These are phyloP conservation scores for Geopyxis carbonaria DNA, from an alignment of 495 filamentous ascomycete genomes.

Conservation along the genomic window DNA sequence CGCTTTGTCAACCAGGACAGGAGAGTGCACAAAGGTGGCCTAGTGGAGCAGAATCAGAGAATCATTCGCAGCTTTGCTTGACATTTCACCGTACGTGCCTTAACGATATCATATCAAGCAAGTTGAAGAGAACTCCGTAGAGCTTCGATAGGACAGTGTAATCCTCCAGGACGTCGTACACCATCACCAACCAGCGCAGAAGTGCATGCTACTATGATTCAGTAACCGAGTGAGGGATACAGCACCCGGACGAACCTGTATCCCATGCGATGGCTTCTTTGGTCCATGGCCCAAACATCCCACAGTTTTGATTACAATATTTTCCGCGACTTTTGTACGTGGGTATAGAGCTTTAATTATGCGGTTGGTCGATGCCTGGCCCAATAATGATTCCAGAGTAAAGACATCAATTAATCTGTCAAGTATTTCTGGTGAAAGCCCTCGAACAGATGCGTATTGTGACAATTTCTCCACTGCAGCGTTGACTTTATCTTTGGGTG, in stretches of 20 bases:
- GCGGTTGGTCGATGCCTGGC: slow-evolving; percentile 48
- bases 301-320: slow-evolving; percentile 48
- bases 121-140: slow-evolving; percentile 66
- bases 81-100: slow-evolving; percentile 28
- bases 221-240: neutral
- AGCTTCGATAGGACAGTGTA: slow-evolving; percentile 45
- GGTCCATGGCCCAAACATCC: slow-evolving; percentile 62
- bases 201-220: slow-evolving; percentile 34
- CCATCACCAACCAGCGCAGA: slow-evolving; percentile 64
- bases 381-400: slow-evolving; percentile 62
- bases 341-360: slow-evolving; percentile 66
- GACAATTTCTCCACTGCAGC: slow-evolving; percentile 19
- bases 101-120: slow-evolving; percentile 64
- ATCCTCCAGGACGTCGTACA: slow-evolving; percentile 57
- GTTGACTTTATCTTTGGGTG: slow-evolving; percentile 14
- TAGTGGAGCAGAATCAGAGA: slow-evolving; percentile 26
- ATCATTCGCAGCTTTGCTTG: neutral
- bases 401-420: slow-evolving; percentile 48
- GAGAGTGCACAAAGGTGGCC: slow-evolving; percentile 58
- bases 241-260: slow-evolving; percentile 30
- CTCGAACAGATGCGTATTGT: slow-evolving; percentile 27
- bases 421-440: slow-evolving; percentile 44
- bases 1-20: slow-evolving; percentile 65
- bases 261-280: slow-evolving; percentile 53
- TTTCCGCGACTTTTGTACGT: slow-evolving; percentile 39